Base-by-base conservation (phyloP, 2,329 filamentous ascomycete genomes). In the Alternaria sp. region DNA sequence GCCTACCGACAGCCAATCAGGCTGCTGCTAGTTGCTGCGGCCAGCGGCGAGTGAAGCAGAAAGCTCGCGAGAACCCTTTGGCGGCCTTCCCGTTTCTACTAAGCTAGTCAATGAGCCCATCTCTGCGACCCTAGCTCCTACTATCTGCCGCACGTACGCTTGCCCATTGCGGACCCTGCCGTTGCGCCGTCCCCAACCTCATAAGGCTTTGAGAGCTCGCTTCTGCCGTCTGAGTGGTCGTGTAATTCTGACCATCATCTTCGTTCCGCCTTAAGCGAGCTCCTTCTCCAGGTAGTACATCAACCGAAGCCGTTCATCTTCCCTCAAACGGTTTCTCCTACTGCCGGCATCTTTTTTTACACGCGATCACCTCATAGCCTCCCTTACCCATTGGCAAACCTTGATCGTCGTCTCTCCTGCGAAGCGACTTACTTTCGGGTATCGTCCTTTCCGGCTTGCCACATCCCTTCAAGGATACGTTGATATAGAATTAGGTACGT, bases 181-280 rank as follows among this genome's bases (percentile, higher is more conserved):
- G 74, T 74, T 74, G 67, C 65, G 69, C 73, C 71, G 70, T 73
- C 73, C 72, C 73, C 65, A 68, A 57, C 68, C 68, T 74, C 70
- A 74, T 76, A 74, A 74, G 72, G 72, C 72, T 69, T 74, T 59
- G 67, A 68, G 61, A 64, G 11, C 59, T 64, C 68, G 65, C 66
- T 72, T 75, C 69, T 72, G 69, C 66, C 56, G 62, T 69, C 66
- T 77, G 64, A 79, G 66, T 80, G 76, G 77, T 71, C 71, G 73
- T 73, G 62, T 67, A 71, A 65, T 72, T 71, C 66, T 75, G 72
- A 75, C 71, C 73, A 74, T 75, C 76, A 73, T 73, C 74, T 74
- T 77, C 72, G 67, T 76, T 72, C 76, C 76, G 75, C 71, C 75
- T 68, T 74, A 78, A 79, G 77, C 77, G 76, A 79, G 71, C 72